Evolutionary conservation across 805 yeast species (phyloP), one percentile per base, ranked within the genome.

Genomic region (Yamadazyma philogaea): DNA sequence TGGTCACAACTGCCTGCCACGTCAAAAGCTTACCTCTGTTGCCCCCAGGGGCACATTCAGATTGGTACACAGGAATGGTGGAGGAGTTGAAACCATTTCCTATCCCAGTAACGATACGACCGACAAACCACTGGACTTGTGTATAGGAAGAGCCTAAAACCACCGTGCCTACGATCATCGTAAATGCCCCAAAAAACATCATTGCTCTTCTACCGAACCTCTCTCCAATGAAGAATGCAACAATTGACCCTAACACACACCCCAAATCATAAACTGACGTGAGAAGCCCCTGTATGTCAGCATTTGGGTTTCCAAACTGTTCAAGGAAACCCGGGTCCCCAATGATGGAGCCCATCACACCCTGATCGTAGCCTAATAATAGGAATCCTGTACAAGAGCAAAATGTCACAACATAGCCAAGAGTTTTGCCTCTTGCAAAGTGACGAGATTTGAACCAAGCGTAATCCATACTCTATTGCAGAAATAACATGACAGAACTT

Each of bases 11-110:
- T 4, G 8, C 28, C 3, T 24, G 8, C 28, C 5, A 24, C 10
- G 28, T 7, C 5, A 24, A 4, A 7, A 5, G 28, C 8, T 7
- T 24, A 24, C 28, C 28, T 5, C 28, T 77, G 49, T 70, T 72
- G 46, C 74, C 77, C 7, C 87, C 77, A 43, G 75, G 75, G 30
- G 88, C 75, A 63, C 79, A 74, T 62, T 86, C 95, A 2, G 89
- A 73, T 58, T 83, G 90, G 78, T 84, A 85, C 47, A 82, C 81
- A 7, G 95, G 93, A 39, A 83, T 81, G 20, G 89, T 82, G 15
- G 88, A 79, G 14, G 88, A 82, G 56, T 77, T 78, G 55, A 82
- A 61, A 43, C 95, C 93, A 52, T 81, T 83, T 49, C 91, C 93
- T 34, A 83, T 50, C 51, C 95, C 88, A 14, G 85, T 78, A 27